phyloP scores from a whole-genome alignment of 2,329 filamentous ascomycete genomes.

The Kalmusia sp. region DNA sequence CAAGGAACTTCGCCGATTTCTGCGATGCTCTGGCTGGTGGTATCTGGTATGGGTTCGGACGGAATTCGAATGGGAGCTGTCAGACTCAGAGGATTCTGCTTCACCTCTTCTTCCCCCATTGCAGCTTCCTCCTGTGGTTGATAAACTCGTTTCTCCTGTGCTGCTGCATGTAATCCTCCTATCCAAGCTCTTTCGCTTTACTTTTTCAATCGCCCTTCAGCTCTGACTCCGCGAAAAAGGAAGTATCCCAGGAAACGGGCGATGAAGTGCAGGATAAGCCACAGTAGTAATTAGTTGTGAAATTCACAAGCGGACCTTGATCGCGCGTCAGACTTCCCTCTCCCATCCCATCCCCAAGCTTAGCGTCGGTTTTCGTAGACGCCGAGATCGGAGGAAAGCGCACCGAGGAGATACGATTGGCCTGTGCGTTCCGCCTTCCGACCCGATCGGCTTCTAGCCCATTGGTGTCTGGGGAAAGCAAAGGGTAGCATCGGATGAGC shows the following conservation, averaged over 20 bases:
- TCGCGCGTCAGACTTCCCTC: not conserved
- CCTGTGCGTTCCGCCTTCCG: not conserved
- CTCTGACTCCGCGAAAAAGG: not conserved
- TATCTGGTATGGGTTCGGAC: conserved; percentile 1
- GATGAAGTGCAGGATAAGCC: not conserved
- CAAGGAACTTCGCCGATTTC: not conserved
- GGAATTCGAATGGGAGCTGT: not conserved
- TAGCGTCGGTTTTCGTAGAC: not conserved
- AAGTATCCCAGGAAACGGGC: not conserved
- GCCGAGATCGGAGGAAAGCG: conserved; percentile 10
- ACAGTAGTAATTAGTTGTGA: not conserved
- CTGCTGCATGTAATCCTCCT: conserved; percentile 36
- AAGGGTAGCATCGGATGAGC: conserved; percentile 8
- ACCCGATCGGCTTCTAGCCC: not conserved
- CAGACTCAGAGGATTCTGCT: conserved; percentile 11
- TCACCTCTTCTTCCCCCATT: conserved; percentile 32
- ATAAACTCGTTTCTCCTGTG: conserved; percentile 34
- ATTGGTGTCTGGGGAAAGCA: not conserved
- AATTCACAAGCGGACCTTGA: not conserved
- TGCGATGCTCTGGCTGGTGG: conserved; percentile 10
- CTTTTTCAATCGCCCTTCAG: no score
- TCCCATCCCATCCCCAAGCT: not conserved
- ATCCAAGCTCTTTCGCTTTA: not conserved
- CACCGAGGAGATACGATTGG: conserved; percentile 1
- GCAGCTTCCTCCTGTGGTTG: conserved; percentile 37